These are phyloP conservation scores for Chloris gayana DNA, from an alignment of 176 grass and related monocot genomes.

Conservation along the genomic window DNA sequence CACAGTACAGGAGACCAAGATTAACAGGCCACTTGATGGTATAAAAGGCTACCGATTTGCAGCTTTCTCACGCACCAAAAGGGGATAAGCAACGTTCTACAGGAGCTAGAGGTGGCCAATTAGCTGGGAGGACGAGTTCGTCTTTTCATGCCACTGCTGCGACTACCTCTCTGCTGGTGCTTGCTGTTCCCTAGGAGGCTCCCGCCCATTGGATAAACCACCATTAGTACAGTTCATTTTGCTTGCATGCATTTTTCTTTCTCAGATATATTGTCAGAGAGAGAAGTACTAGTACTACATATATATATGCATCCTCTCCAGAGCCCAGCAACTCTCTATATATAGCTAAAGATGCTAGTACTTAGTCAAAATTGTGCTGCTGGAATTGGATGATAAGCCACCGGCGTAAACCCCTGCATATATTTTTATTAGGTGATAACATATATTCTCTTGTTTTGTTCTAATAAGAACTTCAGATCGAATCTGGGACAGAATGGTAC, in stretches of 20 bases:
- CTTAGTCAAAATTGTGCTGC: no score
- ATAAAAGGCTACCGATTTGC: slow-evolving; percentile 30
- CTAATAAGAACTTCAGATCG: no score
- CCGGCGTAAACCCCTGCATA: no score
- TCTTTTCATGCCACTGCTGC: slow-evolving; percentile 61
- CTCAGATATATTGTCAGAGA: no score
- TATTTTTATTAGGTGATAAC: no score
- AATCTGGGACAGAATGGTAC: neutral
- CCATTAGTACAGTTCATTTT: neutral
- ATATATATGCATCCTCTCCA: no score
- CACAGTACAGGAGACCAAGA: neutral
- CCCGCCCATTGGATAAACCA: slow-evolving; percentile 35
- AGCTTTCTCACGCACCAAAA: slow-evolving; percentile 44
- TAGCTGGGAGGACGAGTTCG: slow-evolving; percentile 14
- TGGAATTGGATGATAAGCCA: no score
- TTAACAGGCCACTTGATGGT: slow-evolving; percentile 6
- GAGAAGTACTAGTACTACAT: neutral
- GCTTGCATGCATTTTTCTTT: neutral
- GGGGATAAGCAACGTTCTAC: slow-evolving; percentile 15
- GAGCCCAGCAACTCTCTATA: no score
- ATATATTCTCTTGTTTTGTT: no score
- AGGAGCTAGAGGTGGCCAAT: slow-evolving; percentile 33
- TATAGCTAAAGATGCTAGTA: no score
- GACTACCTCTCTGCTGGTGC: neutral
- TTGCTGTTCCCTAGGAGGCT: slow-evolving; percentile 36